Conservation (phyloP, 163 green algal species). For the Volvox carteri region DNA sequence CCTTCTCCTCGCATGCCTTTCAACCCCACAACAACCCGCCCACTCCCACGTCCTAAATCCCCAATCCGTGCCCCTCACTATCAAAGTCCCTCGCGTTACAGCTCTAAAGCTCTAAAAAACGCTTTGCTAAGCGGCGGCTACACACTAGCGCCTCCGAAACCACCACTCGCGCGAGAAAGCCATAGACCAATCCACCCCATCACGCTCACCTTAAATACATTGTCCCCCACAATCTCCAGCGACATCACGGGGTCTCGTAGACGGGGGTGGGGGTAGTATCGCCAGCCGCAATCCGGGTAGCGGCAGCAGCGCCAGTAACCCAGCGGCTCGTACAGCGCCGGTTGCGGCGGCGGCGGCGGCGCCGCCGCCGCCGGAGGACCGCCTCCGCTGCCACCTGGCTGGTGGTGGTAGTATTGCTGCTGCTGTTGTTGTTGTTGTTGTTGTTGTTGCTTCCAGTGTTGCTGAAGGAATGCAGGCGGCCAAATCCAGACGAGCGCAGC, state of each 20-base stretch:
- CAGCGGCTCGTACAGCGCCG: constrained; percentile 2
- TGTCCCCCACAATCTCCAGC: constrained; percentile 66
- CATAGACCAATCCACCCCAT: background rate
- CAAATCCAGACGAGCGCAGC: constrained; percentile 57
- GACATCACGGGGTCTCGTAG: constrained; percentile 63
- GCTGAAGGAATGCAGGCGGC: background rate
- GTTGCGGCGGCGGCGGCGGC: background rate
- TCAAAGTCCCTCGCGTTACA: too few species aligned
- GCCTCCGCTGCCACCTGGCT: background rate
- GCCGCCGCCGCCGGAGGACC: background rate
- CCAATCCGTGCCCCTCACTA: too few species aligned
- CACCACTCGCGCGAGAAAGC: too few species aligned
- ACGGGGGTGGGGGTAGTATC: constrained; percentile 65
- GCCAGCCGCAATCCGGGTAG: constrained; percentile 69
- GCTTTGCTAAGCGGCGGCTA: too few species aligned
- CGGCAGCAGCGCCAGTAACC: constrained; percentile 71
- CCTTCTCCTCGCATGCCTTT: too few species aligned
- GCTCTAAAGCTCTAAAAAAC: too few species aligned
- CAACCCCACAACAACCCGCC: too few species aligned
- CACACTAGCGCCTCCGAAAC: too few species aligned
- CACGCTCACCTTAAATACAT: constrained; percentile 65
- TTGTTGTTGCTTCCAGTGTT: background rate
- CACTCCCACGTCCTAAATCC: too few species aligned
- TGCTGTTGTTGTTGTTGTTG: too few species aligned
- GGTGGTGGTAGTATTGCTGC: too few species aligned